Evolutionary conservation across 1,284 basidiomycete species (phyloP).

Genomic region (Rhodotorula sp.): DNA sequence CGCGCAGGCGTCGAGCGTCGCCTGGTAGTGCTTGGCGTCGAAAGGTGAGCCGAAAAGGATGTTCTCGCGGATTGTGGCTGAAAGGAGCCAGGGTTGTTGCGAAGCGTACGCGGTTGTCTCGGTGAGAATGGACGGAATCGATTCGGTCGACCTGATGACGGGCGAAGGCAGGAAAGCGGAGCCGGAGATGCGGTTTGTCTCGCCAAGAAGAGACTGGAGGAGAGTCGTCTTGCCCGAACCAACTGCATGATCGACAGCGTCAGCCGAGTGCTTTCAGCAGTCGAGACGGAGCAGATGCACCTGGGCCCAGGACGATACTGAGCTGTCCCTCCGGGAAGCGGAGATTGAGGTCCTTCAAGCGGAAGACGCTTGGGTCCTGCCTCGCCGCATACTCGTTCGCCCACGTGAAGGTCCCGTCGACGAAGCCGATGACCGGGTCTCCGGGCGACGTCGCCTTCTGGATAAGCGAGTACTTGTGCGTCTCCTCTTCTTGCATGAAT

Average conservation of each 20-base stretch:
- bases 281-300: slow-evolving; percentile 6
- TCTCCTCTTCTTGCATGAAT: slow-evolving; percentile 57
- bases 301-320: slow-evolving; percentile 49
- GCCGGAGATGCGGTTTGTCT: slow-evolving; percentile 54
- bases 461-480: slow-evolving; percentile 56
- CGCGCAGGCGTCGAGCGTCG: slow-evolving; percentile 75
- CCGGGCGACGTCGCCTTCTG: slow-evolving; percentile 44
- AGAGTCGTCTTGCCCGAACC: slow-evolving; percentile 55
- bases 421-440: slow-evolving; percentile 55
- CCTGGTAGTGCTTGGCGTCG: slow-evolving; percentile 67
- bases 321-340: slow-evolving; percentile 58
- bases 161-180: slow-evolving; percentile 56
- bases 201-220: slow-evolving; percentile 60
- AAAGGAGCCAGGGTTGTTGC: slow-evolving; percentile 79
- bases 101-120: slow-evolving; percentile 82
- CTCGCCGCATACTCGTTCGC: slow-evolving; percentile 40
- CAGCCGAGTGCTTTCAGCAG: slow-evolving; percentile 5
- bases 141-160: slow-evolving; percentile 48
- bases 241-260: slow-evolving; percentile 46
- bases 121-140: slow-evolving; percentile 59
- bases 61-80: slow-evolving; percentile 73
- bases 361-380: slow-evolving; percentile 46
- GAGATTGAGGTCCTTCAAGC: slow-evolving; percentile 56
- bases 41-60: slow-evolving; percentile 69
- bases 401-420: slow-evolving; percentile 52